Conservation (phyloP, 768 basidiomycete genomes). For the Melanogaster broomeanus region DNA sequence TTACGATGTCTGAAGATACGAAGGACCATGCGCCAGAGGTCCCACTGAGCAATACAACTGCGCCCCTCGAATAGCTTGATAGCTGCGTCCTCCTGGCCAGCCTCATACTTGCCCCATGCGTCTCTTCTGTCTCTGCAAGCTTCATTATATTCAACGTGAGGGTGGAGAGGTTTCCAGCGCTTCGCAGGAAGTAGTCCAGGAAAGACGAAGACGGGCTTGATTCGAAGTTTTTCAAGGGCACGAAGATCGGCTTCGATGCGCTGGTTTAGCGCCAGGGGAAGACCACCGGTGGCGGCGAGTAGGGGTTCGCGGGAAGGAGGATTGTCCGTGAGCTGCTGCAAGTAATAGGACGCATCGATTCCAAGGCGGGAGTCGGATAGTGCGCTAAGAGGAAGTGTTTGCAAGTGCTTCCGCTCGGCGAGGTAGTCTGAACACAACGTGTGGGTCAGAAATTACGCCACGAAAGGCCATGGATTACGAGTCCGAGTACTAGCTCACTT, state of each 20-base stretch:
- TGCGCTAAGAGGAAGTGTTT: constrained; percentile 76
- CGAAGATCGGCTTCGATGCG: constrained; percentile 93
- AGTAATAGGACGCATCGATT: constrained; percentile 93
- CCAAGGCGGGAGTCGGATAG: constrained; percentile 93
- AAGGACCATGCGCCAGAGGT: constrained; percentile 92
- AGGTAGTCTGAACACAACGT: constrained; percentile 63
- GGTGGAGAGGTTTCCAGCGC: constrained; percentile 58
- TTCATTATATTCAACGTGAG: constrained; percentile 58
- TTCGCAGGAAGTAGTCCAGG: constrained; percentile 82
- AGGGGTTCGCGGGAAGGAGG: constrained; percentile 85
- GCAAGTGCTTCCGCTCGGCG: constrained; percentile 83
- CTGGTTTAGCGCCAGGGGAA: constrained; percentile 83
- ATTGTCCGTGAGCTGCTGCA: constrained; percentile 74
- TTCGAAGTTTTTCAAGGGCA: constrained; percentile 83
- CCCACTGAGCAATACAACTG: constrained; percentile 75
- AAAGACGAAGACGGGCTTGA: constrained; percentile 99
- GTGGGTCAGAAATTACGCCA: not conserved
- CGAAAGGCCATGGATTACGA: not conserved
- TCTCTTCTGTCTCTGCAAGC: constrained; percentile 75
- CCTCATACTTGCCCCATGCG: constrained; percentile 94
- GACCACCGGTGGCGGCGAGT: constrained; percentile 91
- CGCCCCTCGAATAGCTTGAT: constrained; percentile 81
- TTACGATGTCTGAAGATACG: constrained; percentile 92
- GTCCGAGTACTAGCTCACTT: constrained; percentile 46
- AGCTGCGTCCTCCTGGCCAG: constrained; percentile 87